Percentiles rank a stretch among this genome's conserved stretches.
Conservation (phyloP, 768 basidiomycete genomes). For the Mycena olivaceomarginata region DNA sequence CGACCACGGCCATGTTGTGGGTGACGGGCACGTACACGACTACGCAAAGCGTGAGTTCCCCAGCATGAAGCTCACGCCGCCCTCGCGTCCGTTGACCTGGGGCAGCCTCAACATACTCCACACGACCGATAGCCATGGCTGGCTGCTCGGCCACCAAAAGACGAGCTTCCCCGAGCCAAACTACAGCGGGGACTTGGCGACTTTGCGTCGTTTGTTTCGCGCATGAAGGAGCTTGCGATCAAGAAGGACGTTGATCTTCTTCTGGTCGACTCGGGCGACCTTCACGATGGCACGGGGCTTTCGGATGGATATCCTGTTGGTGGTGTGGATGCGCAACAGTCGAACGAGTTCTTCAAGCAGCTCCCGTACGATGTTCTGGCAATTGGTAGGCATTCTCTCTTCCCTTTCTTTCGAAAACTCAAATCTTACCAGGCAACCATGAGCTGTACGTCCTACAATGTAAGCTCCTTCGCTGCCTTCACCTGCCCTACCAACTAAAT, state of each 20-base stretch:
- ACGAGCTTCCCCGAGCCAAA: slow-evolving; percentile 83
- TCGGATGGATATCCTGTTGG: slow-evolving; percentile 85
- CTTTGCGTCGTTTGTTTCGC: slow-evolving; percentile 87
- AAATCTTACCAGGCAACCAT: slow-evolving; percentile 70
- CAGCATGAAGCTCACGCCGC: slow-evolving; percentile 64
- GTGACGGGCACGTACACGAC: slow-evolving; percentile 55
- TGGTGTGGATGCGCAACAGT: slow-evolving; percentile 79
- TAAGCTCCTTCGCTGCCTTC: neutral
- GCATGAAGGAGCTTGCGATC: slow-evolving; percentile 85
- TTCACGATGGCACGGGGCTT: slow-evolving; percentile 88
- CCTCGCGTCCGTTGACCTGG: slow-evolving; percentile 77
- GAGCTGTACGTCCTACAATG: slow-evolving; percentile 52
- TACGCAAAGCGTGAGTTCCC: slow-evolving; percentile 60
- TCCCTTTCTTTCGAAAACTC: slow-evolving; percentile 1
- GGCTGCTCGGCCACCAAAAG: slow-evolving; percentile 92
- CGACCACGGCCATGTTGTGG: slow-evolving; percentile 24
- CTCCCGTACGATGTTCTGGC: slow-evolving; percentile 90
- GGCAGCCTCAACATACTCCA: slow-evolving; percentile 82
- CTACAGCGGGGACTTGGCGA: slow-evolving; percentile 85
- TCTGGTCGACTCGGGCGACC: slow-evolving; percentile 86
- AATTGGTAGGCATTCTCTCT: slow-evolving; percentile 65
- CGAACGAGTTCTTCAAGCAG: slow-evolving; percentile 52
- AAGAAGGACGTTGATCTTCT: slow-evolving; percentile 88
- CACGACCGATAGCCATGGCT: slow-evolving; percentile 84
- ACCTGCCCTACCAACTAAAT: slow-evolving; percentile 3